These are phyloP conservation scores for Rubia occidens DNA, from an alignment of 305 asterid species.

Conservation along the genomic window DNA sequence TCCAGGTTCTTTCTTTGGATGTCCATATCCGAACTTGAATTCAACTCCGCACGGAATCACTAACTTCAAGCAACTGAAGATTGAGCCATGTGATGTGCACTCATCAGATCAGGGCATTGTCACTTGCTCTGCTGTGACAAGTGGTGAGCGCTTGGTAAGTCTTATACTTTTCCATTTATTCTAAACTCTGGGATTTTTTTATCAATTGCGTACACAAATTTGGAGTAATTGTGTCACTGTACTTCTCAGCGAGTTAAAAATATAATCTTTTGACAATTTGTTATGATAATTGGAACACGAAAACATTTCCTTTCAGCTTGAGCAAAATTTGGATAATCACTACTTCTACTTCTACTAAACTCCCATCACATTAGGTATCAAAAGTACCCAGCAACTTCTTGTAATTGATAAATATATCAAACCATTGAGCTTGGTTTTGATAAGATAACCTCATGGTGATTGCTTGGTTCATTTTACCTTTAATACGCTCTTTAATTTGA, in stretches of 20 bases:
- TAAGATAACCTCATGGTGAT: background rate
- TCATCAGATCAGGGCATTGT: background rate
- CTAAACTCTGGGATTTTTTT: background rate
- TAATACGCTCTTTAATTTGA: background rate
- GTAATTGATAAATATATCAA: background rate
- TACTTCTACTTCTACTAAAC: background rate
- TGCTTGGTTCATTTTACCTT: background rate
- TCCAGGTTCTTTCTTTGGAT: background rate
- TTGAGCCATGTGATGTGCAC: conserved; percentile 18
- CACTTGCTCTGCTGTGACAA: conserved; percentile 17
- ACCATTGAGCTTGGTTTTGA: background rate
- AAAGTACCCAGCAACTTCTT: background rate
- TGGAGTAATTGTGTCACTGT: background rate
- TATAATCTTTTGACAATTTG: background rate
- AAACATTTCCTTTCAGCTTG: background rate
- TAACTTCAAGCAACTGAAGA: conserved; percentile 10
- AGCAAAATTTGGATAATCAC: background rate
- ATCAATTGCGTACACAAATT: background rate
- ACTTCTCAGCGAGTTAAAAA: background rate
- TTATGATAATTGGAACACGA: background rate
- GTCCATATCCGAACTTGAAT: background rate
- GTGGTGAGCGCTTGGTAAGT: conserved; percentile 20
- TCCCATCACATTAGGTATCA: background rate
- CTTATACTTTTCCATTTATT: conserved; percentile 7
- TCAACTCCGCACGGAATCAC: background rate